These are phyloP conservation scores for Colletotrichum trifolii DNA, from an alignment of 2,329 filamentous ascomycete genomes.

Conservation along the genomic window DNA sequence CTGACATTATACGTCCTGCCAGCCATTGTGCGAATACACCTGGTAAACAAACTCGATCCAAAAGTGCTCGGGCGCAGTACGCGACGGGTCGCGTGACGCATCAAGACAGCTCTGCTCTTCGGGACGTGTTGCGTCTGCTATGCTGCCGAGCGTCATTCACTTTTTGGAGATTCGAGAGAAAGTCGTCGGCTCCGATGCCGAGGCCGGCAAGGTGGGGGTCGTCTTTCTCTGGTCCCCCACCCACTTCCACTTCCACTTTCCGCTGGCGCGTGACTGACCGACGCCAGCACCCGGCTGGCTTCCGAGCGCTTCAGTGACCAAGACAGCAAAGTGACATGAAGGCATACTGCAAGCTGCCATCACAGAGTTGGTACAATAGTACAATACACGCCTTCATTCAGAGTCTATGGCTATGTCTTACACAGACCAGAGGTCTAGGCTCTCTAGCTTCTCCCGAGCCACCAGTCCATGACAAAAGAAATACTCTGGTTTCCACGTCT, in stretches of 20 bases:
- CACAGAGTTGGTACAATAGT: not conserved
- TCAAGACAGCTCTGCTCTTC: slow-evolving; percentile 17
- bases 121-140: not conserved
- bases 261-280: too few relatives aligned
- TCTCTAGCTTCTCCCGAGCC: slow-evolving; percentile 41
- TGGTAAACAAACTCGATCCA: not conserved
- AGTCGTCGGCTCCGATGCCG: too few relatives aligned
- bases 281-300: too few relatives aligned
- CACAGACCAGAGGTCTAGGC: slow-evolving; percentile 44
- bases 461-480: slow-evolving; percentile 52
- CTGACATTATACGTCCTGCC: slow-evolving; percentile 35
- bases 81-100: slow-evolving; percentile 37
- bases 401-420: slow-evolving; percentile 49
- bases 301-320: not conserved
- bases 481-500: slow-evolving; percentile 11
- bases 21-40: slow-evolving; percentile 27
- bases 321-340: not conserved
- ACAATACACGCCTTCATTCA: slow-evolving; percentile 38
- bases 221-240: too few relatives aligned
- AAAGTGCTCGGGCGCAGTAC: slow-evolving; percentile 21
- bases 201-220: too few relatives aligned
- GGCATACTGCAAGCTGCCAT: too few relatives aligned
- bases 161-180: too few relatives aligned
- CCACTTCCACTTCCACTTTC: too few relatives aligned
- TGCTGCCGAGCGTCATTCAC: too few relatives aligned